These are phyloP conservation scores for Dipteronia sinensis DNA, from an alignment of 345 rosid genomes.

Conservation along the genomic window DNA sequence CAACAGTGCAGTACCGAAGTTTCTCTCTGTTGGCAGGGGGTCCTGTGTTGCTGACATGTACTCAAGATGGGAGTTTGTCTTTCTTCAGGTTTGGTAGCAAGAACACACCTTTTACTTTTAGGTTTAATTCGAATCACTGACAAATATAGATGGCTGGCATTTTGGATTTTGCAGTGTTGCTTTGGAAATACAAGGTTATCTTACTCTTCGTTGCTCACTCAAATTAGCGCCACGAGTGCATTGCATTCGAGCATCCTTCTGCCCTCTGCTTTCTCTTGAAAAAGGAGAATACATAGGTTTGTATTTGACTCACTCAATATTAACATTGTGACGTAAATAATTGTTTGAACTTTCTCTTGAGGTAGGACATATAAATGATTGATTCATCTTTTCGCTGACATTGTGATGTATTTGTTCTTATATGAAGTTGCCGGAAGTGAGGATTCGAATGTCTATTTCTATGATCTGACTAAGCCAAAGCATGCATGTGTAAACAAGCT, in stretches of 20 bases:
- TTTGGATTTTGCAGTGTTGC: conserved; percentile 64
- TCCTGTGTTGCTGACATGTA: conserved; percentile 88
- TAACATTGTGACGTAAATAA: not conserved
- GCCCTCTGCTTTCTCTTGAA: conserved; percentile 87
- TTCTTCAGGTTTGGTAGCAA: conserved; percentile 72
- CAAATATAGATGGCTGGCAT: conserved; percentile 10
- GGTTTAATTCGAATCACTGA: conserved; percentile 11
- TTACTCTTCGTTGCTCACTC: conserved; percentile 84
- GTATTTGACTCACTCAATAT: conserved; percentile 8
- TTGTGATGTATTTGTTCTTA: conserved; percentile 7
- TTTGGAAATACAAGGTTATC: conserved; percentile 79
- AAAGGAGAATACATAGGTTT: conserved; percentile 94
- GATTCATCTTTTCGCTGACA: conserved; percentile 20
- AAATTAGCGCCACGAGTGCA: conserved; percentile 73
- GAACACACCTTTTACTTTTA: conserved; percentile 3
- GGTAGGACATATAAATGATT: not conserved
- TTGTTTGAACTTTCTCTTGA: not conserved
- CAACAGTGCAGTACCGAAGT: conserved; percentile 89
- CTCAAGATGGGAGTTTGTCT: conserved; percentile 84
- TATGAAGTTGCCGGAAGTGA: conserved; percentile 85
- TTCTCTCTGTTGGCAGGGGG: conserved; percentile 88
- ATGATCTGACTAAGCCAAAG: conserved; percentile 83
- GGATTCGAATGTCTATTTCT: conserved; percentile 92
- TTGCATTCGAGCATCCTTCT: conserved; percentile 76
- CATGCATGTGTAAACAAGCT: conserved; percentile 94